Base-by-base conservation (phyloP, 345 rosid genomes). In the Salix udensis region DNA sequence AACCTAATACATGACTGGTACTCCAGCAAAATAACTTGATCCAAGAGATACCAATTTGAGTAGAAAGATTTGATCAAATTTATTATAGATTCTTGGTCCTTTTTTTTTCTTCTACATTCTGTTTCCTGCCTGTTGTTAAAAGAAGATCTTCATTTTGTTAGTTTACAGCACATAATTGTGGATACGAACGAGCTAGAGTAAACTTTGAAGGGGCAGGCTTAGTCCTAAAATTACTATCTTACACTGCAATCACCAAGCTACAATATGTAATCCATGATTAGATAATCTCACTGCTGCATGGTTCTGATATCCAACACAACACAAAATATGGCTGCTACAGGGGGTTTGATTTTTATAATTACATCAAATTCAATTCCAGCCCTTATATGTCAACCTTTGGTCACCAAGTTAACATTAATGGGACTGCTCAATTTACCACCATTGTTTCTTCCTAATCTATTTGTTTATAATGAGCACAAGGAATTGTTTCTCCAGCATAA, bases 1-100 rank as follows among this genome's bases (percentile, higher is more conserved):
- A 89, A 88, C 86, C 78, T 88, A 74, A 76, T 89, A 65, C 79
- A 91, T 72, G 97, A 95, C 89, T 95, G 97, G 98, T 93, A 81
- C 24, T 65, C 48, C 52, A 21, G 13, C 23, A 75, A 52, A 40
- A 34, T 24, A 46, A 34, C 42, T 77, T 48, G n/a, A 58, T 77
- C 16, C 34, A 21, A 15, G 36, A 23, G 15, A 77, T 15, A 5
- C 7, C 48, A 28, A 48, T 44, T 48, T 46, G 36, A 23, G 48
- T 68, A 2, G 46, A n/a, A 10, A 24, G 23, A 68, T 76, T 55
- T 40, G 24, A 55, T 14, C 73, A 26, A 55, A 42, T 58, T 8
- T 11, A 48, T 30, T 36, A 30, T 15, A n/a, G 3, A 30, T 46
- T 74, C n/a, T 11, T 18, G 30, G 6, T 62, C 6, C 66, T 12